phyloP scores from a whole-genome alignment of 1,284 basidiomycete genomes.

The Puccinia horiana region DNA sequence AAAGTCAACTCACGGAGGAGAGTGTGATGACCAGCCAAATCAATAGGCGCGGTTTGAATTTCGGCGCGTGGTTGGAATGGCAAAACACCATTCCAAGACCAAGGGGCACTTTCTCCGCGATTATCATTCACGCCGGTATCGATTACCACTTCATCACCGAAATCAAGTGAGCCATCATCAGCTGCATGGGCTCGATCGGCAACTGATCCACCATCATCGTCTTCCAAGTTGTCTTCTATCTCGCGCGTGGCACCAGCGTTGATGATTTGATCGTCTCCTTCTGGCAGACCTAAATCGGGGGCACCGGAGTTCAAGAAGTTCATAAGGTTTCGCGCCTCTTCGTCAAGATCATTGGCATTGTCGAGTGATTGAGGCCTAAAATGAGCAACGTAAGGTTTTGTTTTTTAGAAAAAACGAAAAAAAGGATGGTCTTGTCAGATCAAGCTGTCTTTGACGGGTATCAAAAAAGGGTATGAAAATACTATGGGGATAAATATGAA shows the following conservation, averaged over 20 bases:
- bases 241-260: slow-evolving; percentile 28
- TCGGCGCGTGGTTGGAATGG: slow-evolving; percentile 45
- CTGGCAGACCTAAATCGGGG: slow-evolving; percentile 30
- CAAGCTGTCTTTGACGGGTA: not conserved
- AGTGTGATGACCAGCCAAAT: slow-evolving; percentile 20
- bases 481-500: not conserved
- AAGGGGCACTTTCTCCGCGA: slow-evolving; percentile 34
- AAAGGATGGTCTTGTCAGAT: not conserved
- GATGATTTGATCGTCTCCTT: slow-evolving; percentile 22
- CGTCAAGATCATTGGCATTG: slow-evolving; percentile 11
- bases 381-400: not conserved
- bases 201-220: slow-evolving; percentile 43
- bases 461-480: too few species aligned
- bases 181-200: slow-evolving; percentile 39
- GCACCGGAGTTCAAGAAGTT: slow-evolving; percentile 42
- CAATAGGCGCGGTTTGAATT: slow-evolving; percentile 34
- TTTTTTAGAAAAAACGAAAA: too few species aligned
- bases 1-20: slow-evolving; percentile 36
- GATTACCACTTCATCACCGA: slow-evolving; percentile 44
- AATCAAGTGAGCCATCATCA: slow-evolving; percentile 49
- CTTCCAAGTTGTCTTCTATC: slow-evolving; percentile 46
- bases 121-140: slow-evolving; percentile 22
- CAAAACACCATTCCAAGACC: slow-evolving; percentile 50
- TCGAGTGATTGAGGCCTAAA: slow-evolving; percentile 32
- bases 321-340: slow-evolving; percentile 36